Conservation (phyloP, 306 rosid species). For the Sindora glabra region DNA sequence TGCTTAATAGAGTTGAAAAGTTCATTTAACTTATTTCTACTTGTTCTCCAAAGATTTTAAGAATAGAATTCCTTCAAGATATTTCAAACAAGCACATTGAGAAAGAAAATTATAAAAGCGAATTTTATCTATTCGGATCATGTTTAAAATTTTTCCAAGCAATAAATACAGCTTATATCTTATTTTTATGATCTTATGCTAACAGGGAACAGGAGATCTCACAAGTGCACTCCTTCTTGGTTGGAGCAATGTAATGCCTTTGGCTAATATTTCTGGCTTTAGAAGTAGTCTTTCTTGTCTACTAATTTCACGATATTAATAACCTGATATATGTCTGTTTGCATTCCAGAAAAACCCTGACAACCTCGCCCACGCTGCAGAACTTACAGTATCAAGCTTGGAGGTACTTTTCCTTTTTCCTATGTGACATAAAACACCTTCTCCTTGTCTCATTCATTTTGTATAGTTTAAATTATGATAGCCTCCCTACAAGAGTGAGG, state of each 20-base stretch:
- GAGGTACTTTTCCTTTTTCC: conserved; percentile 46
- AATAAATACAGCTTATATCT: not conserved
- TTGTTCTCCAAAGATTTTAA: not conserved
- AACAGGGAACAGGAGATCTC: conserved; percentile 92
- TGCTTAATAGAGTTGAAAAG: no score
- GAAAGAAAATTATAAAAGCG: no score
- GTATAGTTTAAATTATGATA: no score
- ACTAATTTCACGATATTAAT: conserved; percentile 1
- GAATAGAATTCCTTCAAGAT: not conserved
- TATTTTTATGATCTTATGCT: conserved; percentile 9
- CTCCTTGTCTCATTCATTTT: not conserved
- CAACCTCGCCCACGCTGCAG: conserved; percentile 63
- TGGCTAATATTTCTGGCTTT: not conserved
- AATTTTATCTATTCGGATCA: not conserved
- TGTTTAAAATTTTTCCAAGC: not conserved
- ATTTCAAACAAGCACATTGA: not conserved
- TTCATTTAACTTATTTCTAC: not conserved
- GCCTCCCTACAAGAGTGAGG: no score
- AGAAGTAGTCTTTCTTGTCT: not conserved
- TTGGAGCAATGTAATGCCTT: conserved; percentile 80
- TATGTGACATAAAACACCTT: not conserved
- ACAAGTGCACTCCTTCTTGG: conserved; percentile 84
- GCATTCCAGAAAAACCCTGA: conserved; percentile 66
- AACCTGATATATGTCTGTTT: conserved; percentile 3
- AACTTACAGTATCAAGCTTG: conserved; percentile 79